These are phyloP conservation scores for Fraxinus albicans DNA, from an alignment of 305 asterid species.

Conservation along the genomic window DNA sequence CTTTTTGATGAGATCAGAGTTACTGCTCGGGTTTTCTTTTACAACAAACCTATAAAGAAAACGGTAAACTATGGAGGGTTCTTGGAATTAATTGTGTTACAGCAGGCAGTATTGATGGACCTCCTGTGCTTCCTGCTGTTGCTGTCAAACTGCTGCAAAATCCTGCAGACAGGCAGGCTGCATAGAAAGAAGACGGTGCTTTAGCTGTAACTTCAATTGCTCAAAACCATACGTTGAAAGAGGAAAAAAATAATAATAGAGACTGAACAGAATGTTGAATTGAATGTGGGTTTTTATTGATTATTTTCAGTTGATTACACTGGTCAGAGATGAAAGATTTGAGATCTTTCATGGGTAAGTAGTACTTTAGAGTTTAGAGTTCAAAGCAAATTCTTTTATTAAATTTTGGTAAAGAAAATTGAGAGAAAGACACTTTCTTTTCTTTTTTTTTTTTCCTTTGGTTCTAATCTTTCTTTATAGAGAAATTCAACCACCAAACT, in stretches of 20 bases:
- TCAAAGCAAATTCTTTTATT: not conserved
- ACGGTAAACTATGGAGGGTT: slow-evolving; percentile 15
- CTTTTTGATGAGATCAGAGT: not conserved
- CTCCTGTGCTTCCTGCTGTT: slow-evolving; percentile 42
- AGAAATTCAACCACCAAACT: too few relatives aligned
- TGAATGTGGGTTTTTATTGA: not conserved
- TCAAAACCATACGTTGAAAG: slow-evolving; percentile 28
- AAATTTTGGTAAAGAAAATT: too few relatives aligned
- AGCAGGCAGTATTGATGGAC: slow-evolving; percentile 30
- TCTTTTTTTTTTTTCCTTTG: too few relatives aligned
- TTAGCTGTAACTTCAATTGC: slow-evolving; percentile 43
- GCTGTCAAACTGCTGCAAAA: slow-evolving; percentile 50
- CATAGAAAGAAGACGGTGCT: slow-evolving; percentile 44
- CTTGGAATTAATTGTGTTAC: slow-evolving; percentile 19
- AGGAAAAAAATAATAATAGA: not conserved
- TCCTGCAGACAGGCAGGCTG: slow-evolving; percentile 40
- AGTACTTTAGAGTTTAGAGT: not conserved
- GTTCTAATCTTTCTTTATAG: too few relatives aligned
- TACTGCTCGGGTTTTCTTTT: not conserved
- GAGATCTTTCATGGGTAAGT: slow-evolving; percentile 42
- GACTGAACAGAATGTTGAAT: not conserved
- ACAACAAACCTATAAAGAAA: not conserved
- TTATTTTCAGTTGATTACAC: slow-evolving; percentile 21
- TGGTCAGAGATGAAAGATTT: slow-evolving; percentile 19
- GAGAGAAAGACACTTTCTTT: too few relatives aligned